phyloP scores from a whole-genome alignment of 2,329 filamentous ascomycete species.

The Phaeophleospora eucalypticola region DNA sequence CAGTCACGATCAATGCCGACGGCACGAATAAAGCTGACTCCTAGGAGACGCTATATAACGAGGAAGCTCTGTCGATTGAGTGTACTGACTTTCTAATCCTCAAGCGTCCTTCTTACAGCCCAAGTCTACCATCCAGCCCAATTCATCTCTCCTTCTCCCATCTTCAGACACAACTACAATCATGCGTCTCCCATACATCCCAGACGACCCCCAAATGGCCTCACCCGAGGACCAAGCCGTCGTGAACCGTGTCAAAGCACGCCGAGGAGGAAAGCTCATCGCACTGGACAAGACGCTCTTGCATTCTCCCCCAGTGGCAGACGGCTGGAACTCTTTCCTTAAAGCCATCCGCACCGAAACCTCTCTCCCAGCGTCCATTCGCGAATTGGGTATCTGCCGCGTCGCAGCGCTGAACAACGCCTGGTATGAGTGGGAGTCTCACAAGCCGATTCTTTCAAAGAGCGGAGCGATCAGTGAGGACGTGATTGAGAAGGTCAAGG shows the following conservation, averaged over 20 bases:
- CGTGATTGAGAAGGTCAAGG: conserved; percentile 43
- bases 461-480: conserved; percentile 57
- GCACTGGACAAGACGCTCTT: conserved; percentile 53
- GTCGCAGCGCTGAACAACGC: conserved; percentile 76
- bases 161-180: too few species aligned
- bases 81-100: too few species aligned
- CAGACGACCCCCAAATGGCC: conserved; percentile 47
- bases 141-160: too few species aligned
- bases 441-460: conserved; percentile 65
- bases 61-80: too few species aligned
- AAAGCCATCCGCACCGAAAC: conserved; percentile 53
- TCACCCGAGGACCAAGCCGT: conserved; percentile 48
- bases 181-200: conserved; percentile 55
- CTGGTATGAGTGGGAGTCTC: conserved; percentile 81
- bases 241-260: conserved; percentile 48
- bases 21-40: too few species aligned
- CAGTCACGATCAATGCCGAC: too few species aligned
- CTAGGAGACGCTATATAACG: too few species aligned
- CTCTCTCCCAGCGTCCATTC: conserved; percentile 49
- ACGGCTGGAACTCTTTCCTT: conserved; percentile 57
- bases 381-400: conserved; percentile 75
- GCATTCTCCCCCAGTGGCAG: conserved; percentile 52
- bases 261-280: conserved; percentile 49
- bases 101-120: too few species aligned
- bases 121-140: too few species aligned